phyloP scores from a whole-genome alignment of 805 yeast species.

The Candida maltosa region DNA sequence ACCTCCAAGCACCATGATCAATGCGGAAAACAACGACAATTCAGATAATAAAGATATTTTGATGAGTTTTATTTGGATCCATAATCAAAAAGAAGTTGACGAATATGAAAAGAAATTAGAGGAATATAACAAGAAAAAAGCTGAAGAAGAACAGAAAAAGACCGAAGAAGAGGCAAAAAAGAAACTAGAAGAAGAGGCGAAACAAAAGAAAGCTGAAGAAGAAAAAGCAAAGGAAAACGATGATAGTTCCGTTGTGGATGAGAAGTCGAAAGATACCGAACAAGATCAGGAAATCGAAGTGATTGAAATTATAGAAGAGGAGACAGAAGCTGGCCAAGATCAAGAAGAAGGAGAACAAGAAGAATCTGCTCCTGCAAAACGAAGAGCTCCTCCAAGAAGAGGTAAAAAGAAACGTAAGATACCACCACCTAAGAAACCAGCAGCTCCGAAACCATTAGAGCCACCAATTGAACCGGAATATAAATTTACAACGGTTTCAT shows the following conservation, averaged over 20 bases:
- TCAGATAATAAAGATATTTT: conserved; percentile 35
- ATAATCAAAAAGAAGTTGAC: conserved; percentile 48
- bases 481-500: conserved; percentile 59
- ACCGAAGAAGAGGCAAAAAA: conserved; percentile 23
- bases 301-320: conserved; percentile 7
- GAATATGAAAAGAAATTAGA: conserved; percentile 36
- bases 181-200: conserved; percentile 12
- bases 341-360: conserved; percentile 9
- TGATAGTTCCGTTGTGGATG: conserved; percentile 7
- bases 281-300: not conserved
- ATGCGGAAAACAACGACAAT: conserved; percentile 18
- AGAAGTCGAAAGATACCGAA: not conserved
- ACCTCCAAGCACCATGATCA: conserved; percentile 20
- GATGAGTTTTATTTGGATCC: conserved; percentile 48
- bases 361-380: conserved; percentile 11
- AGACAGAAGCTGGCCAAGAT: not conserved
- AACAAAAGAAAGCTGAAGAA: conserved; percentile 10
- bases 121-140: conserved; percentile 23
- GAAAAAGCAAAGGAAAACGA: conserved; percentile 11
- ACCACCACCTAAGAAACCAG: conserved; percentile 12
- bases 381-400: conserved; percentile 15
- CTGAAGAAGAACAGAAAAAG: conserved; percentile 25
- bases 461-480: conserved; percentile 43
- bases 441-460: conserved; percentile 19
- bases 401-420: conserved; percentile 13